Evolutionary conservation across 768 basidiomycete species (phyloP).

Genomic region (Calocera viscosa): DNA sequence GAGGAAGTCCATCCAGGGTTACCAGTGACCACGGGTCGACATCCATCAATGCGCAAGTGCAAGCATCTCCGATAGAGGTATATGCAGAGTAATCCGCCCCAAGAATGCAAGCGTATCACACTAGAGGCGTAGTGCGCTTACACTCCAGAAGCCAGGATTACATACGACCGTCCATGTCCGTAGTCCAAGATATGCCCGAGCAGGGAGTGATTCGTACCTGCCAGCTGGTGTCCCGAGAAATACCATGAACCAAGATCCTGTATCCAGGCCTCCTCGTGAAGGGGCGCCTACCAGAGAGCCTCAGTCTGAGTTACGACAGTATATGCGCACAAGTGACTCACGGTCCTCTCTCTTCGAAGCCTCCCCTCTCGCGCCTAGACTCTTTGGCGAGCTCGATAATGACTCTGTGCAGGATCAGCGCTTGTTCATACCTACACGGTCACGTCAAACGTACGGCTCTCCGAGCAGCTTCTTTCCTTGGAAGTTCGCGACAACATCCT

Average conservation of each 20-base stretch:
- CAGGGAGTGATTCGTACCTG: conserved; percentile 61
- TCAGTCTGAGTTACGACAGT: conserved; percentile 13
- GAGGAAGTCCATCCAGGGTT: neutral
- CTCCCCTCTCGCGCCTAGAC: conserved; percentile 62
- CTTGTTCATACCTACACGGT: neutral
- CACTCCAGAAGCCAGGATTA: neutral
- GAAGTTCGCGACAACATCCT: conserved; percentile 78
- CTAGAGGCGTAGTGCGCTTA: neutral
- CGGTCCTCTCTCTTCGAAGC: conserved; percentile 43
- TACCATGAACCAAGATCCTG: conserved; percentile 72
- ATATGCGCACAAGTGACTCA: conserved; percentile 24
- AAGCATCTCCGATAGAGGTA: neutral
- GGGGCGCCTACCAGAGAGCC: conserved; percentile 24
- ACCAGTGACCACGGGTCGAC: neutral
- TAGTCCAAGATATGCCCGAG: neutral
- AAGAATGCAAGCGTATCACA: neutral
- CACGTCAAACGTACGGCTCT: conserved; percentile 41
- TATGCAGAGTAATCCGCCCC: conserved; percentile 6
- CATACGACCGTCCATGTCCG: neutral
- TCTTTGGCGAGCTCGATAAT: conserved; percentile 96
- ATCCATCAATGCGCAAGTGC: neutral
- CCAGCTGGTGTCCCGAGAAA: conserved; percentile 94
- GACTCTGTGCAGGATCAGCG: conserved; percentile 36
- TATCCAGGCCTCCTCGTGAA: conserved; percentile 49
- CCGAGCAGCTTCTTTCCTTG: conserved; percentile 87